Conservation (phyloP, 805 yeast genomes). For the Ogataea siamensis region DNA sequence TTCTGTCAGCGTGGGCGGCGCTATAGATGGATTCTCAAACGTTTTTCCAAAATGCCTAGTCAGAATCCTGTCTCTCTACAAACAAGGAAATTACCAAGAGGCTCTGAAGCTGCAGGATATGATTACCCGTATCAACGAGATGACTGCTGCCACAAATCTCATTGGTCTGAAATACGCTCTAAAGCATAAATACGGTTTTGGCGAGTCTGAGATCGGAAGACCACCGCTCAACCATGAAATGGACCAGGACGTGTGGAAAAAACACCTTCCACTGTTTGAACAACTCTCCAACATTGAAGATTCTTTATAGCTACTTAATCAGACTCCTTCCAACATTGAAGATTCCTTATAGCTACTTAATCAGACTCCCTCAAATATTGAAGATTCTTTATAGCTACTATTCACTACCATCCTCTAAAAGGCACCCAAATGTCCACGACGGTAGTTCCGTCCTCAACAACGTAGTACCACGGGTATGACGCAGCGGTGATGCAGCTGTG, state of each 20-base stretch:
- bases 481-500: constrained; percentile 74
- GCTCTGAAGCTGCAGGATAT: constrained; percentile 43
- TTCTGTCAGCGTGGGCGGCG: constrained; percentile 45
- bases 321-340: constrained; percentile 13
- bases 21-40: constrained; percentile 52
- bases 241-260: constrained; percentile 33
- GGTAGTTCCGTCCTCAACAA: constrained; percentile 46
- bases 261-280: constrained; percentile 16
- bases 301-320: constrained; percentile 9
- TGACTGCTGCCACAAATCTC: constrained; percentile 36
- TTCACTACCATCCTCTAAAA: constrained; percentile 50
- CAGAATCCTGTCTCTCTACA: constrained; percentile 37
- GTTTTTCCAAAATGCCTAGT: constrained; percentile 50
- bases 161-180: constrained; percentile 33
- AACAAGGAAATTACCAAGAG: constrained; percentile 38
- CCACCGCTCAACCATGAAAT: constrained; percentile 42
- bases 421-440: constrained; percentile 68
- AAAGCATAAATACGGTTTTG: constrained; percentile 27
- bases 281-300: constrained; percentile 17
- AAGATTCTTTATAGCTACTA: constrained; percentile 15
- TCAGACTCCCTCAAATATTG: constrained; percentile 10
- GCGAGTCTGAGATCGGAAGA: constrained; percentile 38
- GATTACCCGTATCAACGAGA: constrained; percentile 45
- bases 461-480: constrained; percentile 54
- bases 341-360: constrained; percentile 13